Evolutionary conservation across 257 asterid species (phyloP), one percentile per base, ranked within the genome.

Genomic region (Solanum bulbocastanum): DNA sequence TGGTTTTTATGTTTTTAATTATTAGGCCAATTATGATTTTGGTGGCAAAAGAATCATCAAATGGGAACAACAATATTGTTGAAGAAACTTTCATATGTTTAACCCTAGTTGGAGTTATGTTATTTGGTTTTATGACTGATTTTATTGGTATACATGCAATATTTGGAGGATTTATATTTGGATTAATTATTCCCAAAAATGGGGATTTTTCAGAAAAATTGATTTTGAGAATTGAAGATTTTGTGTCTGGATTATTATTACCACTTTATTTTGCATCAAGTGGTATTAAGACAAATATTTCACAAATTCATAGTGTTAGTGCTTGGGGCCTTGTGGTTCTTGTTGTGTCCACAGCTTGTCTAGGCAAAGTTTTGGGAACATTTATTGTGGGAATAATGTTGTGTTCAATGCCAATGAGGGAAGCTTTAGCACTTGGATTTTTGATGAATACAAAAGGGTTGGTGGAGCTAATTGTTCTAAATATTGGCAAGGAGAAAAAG

Each of bases 401-500:
- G 85, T 93, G 92, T 42, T 90, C 14, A 90, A 88, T 91, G 42
- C 95, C 95, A 85, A 90, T 87, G 74, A 92, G 94, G 74, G 96
- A 95, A 73, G 87, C 95, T 15, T 9, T 94, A 2, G 90, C 95
- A 15, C 93, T 94, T n/a, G 96, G 98, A 1, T 86, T 93, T 65
- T 66, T 94, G 92, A 94, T 94, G 98, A 94, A 94, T 78, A 93
- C 98, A 0, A 94, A 94, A 76, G 96, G 98, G 65, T 76, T 94
- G 88, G 96, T 93, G 89, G 98, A 36, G 32, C 30, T 73, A 2
- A 73, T 73, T 73, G 82, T 73, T 35, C 82, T 73, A 73, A 73
- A 73, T 73, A 73, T 73, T 73, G 82, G 82, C 5, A 73, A 73
- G 6, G 82, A 73, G 30, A 73, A 73, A 73, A 73, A 73, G 82